Conservation (phyloP, 805 yeast species). For the Lipomyces starkeyi region DNA sequence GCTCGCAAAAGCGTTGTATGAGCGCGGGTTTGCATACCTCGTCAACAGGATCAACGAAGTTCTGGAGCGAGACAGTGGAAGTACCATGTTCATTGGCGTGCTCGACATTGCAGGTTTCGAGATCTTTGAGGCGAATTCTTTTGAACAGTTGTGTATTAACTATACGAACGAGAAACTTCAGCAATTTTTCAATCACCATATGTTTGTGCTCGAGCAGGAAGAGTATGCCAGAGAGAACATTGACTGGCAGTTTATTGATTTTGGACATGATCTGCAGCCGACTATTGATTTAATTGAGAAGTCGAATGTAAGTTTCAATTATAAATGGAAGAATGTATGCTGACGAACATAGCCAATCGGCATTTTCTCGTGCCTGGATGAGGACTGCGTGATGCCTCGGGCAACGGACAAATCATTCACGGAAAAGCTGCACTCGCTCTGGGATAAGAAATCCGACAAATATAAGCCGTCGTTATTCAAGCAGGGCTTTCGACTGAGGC, state of each 20-base stretch:
- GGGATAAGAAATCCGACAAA: slow-evolving; percentile 60
- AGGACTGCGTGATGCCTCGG: slow-evolving; percentile 93
- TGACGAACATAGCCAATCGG: slow-evolving; percentile 62
- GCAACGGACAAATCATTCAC: slow-evolving; percentile 83
- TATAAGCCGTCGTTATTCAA: slow-evolving; percentile 76
- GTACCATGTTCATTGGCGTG: slow-evolving; percentile 71
- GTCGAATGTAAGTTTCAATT: slow-evolving; percentile 44
- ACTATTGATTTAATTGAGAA: slow-evolving; percentile 92
- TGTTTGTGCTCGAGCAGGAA: slow-evolving; percentile 96
- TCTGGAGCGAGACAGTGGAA: slow-evolving; percentile 55
- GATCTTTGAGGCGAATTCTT: slow-evolving; percentile 92
- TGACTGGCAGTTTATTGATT: slow-evolving; percentile 92
- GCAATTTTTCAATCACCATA: slow-evolving; percentile 95
- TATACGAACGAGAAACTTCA: slow-evolving; percentile 92
- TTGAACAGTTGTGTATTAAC: slow-evolving; percentile 96
- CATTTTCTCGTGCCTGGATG: slow-evolving; percentile 83
- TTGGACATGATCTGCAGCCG: slow-evolving; percentile 92
- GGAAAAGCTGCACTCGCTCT: slow-evolving; percentile 72
- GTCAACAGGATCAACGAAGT: slow-evolving; percentile 77
- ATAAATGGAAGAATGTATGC: background rate
- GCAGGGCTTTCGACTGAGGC: slow-evolving; percentile 81
- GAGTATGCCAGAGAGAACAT: slow-evolving; percentile 93
- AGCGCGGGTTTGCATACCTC: slow-evolving; percentile 76
- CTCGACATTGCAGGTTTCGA: slow-evolving; percentile 98
- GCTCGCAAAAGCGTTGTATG: slow-evolving; percentile 83